Conservation (phyloP, 2,329 filamentous ascomycete species). For the Zymoseptoria passerinii region DNA sequence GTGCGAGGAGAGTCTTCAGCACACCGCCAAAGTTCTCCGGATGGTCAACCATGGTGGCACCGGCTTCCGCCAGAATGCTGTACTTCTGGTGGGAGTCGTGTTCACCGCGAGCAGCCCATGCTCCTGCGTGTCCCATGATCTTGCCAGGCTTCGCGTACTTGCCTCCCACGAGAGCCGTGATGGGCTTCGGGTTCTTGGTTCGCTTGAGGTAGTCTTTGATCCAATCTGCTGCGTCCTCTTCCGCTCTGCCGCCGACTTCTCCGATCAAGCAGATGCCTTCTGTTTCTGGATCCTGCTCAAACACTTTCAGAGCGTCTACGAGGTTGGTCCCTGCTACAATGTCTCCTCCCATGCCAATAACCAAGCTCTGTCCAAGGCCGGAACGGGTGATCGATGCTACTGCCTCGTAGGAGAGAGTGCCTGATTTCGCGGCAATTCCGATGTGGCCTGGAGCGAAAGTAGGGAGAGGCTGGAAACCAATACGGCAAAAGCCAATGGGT, state of each 20-base stretch:
- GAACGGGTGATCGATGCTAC: slow-evolving; percentile 65
- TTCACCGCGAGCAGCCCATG: slow-evolving; percentile 60
- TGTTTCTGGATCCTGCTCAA: slow-evolving; percentile 59
- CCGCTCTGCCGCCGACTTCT: slow-evolving; percentile 61
- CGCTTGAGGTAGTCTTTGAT: slow-evolving; percentile 56
- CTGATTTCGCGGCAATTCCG: slow-evolving; percentile 72
- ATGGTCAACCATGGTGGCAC: slow-evolving; percentile 64
- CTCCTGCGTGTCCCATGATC: slow-evolving; percentile 74
- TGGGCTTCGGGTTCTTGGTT: slow-evolving; percentile 59
- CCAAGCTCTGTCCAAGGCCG: slow-evolving; percentile 69
- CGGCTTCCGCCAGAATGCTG: slow-evolving; percentile 55
- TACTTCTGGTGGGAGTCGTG: slow-evolving; percentile 58
- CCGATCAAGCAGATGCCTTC: slow-evolving; percentile 65
- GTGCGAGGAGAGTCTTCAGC: slow-evolving; percentile 53
- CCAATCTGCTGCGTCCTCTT: slow-evolving; percentile 66
- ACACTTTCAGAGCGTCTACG: slow-evolving; percentile 59
- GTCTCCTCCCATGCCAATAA: slow-evolving; percentile 71
- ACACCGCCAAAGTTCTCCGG: slow-evolving; percentile 65
- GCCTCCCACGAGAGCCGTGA: slow-evolving; percentile 63
- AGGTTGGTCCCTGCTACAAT: slow-evolving; percentile 66
- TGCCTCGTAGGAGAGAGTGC: slow-evolving; percentile 71
- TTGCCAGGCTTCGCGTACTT: slow-evolving; percentile 53
- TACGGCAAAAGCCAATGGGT: slow-evolving; percentile 59
- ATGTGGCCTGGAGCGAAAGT: slow-evolving; percentile 62
- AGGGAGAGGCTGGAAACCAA: slow-evolving; percentile 68